Conservation (phyloP, 2,329 filamentous ascomycete genomes). For the Colletotrichum trifolii region DNA sequence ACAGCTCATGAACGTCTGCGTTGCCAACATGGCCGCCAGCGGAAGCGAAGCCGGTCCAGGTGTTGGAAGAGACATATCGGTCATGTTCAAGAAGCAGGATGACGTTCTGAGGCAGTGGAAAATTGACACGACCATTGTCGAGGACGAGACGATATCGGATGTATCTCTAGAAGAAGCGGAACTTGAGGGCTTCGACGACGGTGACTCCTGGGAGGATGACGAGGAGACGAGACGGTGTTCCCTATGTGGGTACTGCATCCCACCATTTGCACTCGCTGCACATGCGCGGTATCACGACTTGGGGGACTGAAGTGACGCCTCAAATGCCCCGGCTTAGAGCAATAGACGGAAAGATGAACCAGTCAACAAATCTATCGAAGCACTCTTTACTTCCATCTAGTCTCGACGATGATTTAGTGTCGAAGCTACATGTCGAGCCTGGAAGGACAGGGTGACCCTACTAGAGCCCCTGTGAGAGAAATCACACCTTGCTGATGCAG, state of each 20-base stretch:
- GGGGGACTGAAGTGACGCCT: constrained; percentile 38
- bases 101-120: constrained; percentile 75
- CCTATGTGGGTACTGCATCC: constrained; percentile 64
- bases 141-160: constrained; percentile 38
- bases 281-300: constrained; percentile 64
- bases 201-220: constrained; percentile 43
- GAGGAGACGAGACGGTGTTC: constrained; percentile 48
- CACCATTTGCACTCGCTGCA: constrained; percentile 67
- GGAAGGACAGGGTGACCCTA: too few relatives aligned
- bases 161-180: constrained; percentile 35
- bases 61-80: constrained; percentile 79
- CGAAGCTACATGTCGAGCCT: too few relatives aligned
- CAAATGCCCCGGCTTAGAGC: too few relatives aligned
- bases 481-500: too few relatives aligned
- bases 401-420: too few relatives aligned
- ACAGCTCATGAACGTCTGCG: constrained; percentile 86
- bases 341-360: too few relatives aligned
- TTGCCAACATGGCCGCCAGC: constrained; percentile 80
- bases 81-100: constrained; percentile 85
- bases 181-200: constrained; percentile 45
- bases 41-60: constrained; percentile 62
- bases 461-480: too few relatives aligned
- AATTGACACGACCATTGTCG: constrained; percentile 51
- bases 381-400: too few relatives aligned
- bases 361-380: too few relatives aligned